Evolutionary conservation across 371 early-diverging fungal genomes (phyloP), one percentile per base, ranked within the genome.

Genomic region (Nematocida minor): DNA sequence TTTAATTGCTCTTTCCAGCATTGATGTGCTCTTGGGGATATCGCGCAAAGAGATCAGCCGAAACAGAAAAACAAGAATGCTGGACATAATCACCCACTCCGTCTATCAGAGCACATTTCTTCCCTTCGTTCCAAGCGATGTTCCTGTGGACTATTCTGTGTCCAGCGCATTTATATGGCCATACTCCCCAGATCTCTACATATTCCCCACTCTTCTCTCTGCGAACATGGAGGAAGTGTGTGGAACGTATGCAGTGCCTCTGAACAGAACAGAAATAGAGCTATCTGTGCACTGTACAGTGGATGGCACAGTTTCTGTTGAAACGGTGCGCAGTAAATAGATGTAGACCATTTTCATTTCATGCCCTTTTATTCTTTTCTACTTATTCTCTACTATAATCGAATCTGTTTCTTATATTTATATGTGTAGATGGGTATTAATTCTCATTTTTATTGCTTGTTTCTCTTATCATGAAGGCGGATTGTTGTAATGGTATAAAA

Each of bases 71-170:
- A 22, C 41, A 4, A 46, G 66, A 20, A 46, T 55, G 42, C 16
- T 46, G 0, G 48, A 42, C 16, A 40, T 55, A 18, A 14, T 74
- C 4, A 41, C 32, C 1, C 77, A 74, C 20, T n/a, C 22, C 7
- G 62, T 34, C 0, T 74, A 34, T 4, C 77, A 74, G 29, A 31
- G 60, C 9, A 48, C 62, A 14, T 74, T 74, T 63, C 41, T 62
- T 34, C 63, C 64, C 11, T 42, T 41, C 40, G 7, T 62, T 18
- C 53, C 54, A 11, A 20, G 22, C 2, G 49, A 74, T 2, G 36
- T 46, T 18, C 77, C 77, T 4, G 51, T 74, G 4, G 49, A 74
- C 42, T 74, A 74, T 53, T 41, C 47, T 22, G 49, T 4, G 29
- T 41, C 6, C 22, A 44, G 16, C 16, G 34, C 46, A 9, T 49